Base-by-base conservation (phyloP, 176 grass and related monocot genomes). In the Coix lacrymajobi region DNA sequence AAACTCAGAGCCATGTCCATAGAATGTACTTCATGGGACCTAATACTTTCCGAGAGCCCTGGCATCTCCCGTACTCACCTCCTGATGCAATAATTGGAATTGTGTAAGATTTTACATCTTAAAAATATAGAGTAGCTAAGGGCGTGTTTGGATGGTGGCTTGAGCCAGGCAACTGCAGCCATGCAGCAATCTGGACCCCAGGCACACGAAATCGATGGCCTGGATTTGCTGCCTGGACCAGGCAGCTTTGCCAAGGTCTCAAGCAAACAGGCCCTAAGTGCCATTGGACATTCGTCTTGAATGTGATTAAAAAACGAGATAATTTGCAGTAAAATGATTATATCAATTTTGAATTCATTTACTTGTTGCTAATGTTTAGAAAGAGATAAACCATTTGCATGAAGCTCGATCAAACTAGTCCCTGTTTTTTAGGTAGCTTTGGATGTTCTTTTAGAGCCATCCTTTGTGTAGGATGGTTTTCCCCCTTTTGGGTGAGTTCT, bases 1-100 rank as follows among this genome's bases (percentile, higher is more conserved):
- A 98, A 89, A 98, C 87, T 32, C 96, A 98, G 83, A 96, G 96
- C 72, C 96, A 98, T 90, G 93, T 88, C 15, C 96, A 98, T 56
- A 95, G 96, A 88, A 87, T 98, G 85, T 93, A 98, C 76, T 98
- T 98, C 87, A 98, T 98, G 96, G 96, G 96, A 62, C 93, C 96
- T 75, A 98, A 96, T 86, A 95, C 96, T 54, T 98, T 98, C 76
- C 86, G 91, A 79, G 96, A 98, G 83, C 93, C 93, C 16, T 98
- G 96, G 93, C 96, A 98, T 95, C 92, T 98, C 63, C 93, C 93
- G 32, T 98, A 98, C 79, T 98, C 96, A 80, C 96, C 96, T 51
- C 96, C 89, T 66, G 93, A 98, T 87, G 85, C 93, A 29, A 96
- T 98, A 96, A 98, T 98, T 57, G 93, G 91, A 88, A 96, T 98